Conservation (phyloP, 2,329 filamentous ascomycete genomes). For the Stagonosporopsis rhizophila region DNA sequence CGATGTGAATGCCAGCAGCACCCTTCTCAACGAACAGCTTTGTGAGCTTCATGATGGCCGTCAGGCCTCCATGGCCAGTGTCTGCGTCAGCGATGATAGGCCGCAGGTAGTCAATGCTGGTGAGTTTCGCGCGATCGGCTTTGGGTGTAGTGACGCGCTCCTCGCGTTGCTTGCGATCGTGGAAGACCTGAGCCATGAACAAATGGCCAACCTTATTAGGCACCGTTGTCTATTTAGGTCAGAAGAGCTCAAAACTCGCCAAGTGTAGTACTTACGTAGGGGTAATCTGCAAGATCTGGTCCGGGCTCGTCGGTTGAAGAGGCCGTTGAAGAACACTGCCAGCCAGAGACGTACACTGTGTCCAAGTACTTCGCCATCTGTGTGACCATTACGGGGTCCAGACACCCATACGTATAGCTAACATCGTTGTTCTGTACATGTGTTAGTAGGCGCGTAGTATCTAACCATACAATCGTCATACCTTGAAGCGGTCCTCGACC, state of each 20-base stretch:
- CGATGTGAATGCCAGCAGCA: slow-evolving; percentile 96
- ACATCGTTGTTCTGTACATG: slow-evolving; percentile 74
- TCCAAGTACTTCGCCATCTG: slow-evolving; percentile 99
- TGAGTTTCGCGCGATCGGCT: slow-evolving; percentile 72
- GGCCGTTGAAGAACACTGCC: slow-evolving; percentile 97
- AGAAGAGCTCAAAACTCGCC: slow-evolving; percentile 8
- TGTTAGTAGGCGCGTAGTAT: not conserved
- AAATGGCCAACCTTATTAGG: slow-evolving; percentile 98
- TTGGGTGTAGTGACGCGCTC: slow-evolving; percentile 83
- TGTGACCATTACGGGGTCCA: slow-evolving; percentile 97
- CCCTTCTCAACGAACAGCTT: slow-evolving; percentile 97
- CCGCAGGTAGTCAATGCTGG: slow-evolving; percentile 90
- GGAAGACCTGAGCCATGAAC: slow-evolving; percentile 98
- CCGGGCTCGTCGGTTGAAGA: slow-evolving; percentile 95
- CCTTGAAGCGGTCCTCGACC: slow-evolving; percentile 84
- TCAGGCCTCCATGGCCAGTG: slow-evolving; percentile 94
- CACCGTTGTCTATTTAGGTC: slow-evolving; percentile 78
- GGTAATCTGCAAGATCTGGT: slow-evolving; percentile 97
- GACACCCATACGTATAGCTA: slow-evolving; percentile 94
- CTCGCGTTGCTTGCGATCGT: slow-evolving; percentile 98
- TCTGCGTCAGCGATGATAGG: slow-evolving; percentile 97
- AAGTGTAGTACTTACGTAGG: slow-evolving; percentile 54
- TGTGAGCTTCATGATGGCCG: slow-evolving; percentile 99
- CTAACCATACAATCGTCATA: slow-evolving; percentile 47
- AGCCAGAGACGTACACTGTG: slow-evolving; percentile 97